phyloP scores from a whole-genome alignment of 2,329 filamentous ascomycete species.

The Fusarium anthophilum region DNA sequence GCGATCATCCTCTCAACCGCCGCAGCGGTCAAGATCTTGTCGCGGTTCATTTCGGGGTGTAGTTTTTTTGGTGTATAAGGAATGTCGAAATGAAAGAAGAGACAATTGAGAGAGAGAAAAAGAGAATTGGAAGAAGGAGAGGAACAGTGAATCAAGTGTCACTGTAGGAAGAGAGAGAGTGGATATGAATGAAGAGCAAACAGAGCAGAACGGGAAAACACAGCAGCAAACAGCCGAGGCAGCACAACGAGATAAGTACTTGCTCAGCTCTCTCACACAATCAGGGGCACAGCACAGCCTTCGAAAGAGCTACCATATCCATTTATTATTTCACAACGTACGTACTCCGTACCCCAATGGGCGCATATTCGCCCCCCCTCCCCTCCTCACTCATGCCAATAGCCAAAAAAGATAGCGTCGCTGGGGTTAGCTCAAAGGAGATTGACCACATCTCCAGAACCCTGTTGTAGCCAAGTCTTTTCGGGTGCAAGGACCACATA shows the following conservation, averaged over 20 bases:
- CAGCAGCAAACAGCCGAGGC: background rate
- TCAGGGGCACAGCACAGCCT: background rate
- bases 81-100: background rate
- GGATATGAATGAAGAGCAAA: conserved; percentile 8
- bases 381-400: background rate
- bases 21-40: conserved; percentile 54
- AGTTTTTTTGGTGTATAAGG: background rate
- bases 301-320: background rate
- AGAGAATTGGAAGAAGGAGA: background rate
- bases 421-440: background rate
- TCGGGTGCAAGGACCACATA: conserved; percentile 7
- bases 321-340: background rate
- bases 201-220: background rate
- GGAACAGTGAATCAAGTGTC: background rate
- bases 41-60: conserved; percentile 48
- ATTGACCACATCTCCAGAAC: background rate
- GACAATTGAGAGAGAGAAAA: background rate
- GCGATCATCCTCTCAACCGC: conserved; percentile 63
- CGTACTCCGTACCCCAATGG: background rate
- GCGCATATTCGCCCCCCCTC: background rate
- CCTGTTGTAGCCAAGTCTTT: background rate
- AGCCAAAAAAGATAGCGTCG: background rate
- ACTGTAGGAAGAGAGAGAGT: background rate
- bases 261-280: background rate
- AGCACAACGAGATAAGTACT: conserved; percentile 14